Percentiles rank a stretch among this genome's conserved stretches.
Conservation (phyloP, 2,329 filamentous ascomycete genomes). For the Podosphaera leucotricha region DNA sequence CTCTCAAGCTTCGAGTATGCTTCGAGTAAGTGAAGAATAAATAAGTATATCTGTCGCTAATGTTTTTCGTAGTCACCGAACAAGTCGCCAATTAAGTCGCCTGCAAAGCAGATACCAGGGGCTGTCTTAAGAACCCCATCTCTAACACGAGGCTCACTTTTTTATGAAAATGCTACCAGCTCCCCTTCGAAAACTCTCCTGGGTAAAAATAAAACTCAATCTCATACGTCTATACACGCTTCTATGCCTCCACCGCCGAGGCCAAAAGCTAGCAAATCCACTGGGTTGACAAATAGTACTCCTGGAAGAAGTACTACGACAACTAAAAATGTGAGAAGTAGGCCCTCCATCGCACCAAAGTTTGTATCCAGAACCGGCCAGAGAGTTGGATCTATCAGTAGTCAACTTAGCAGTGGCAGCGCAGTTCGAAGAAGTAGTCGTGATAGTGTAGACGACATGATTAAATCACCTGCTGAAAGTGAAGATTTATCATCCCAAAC, state of each 20-base stretch:
- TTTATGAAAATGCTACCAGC: neutral
- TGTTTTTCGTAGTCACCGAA: slow-evolving; percentile 36
- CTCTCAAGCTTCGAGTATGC: slow-evolving; percentile 29
- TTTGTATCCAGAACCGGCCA: slow-evolving; percentile 12
- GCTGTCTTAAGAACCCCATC: slow-evolving; percentile 19
- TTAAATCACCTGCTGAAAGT: slow-evolving; percentile 25
- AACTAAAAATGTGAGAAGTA: slow-evolving; percentile 5
- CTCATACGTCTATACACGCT: slow-evolving; percentile 41
- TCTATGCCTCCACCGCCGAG: slow-evolving; percentile 42
- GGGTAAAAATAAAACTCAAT: slow-evolving; percentile 22
- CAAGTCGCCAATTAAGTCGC: slow-evolving; percentile 63
- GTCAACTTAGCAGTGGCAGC: slow-evolving; percentile 13
- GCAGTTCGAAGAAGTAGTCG: slow-evolving; percentile 12
- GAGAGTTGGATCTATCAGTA: slow-evolving; percentile 13
- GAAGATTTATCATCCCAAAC: slow-evolving; percentile 19
- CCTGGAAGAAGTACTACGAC: slow-evolving; percentile 14
- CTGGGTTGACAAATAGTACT: slow-evolving; percentile 18
- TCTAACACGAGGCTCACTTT: slow-evolving; percentile 7
- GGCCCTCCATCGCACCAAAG: slow-evolving; percentile 12
- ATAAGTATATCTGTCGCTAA: slow-evolving; percentile 7
- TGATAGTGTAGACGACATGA: slow-evolving; percentile 10
- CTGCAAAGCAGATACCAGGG: slow-evolving; percentile 46
- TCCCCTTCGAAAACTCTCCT: slow-evolving; percentile 25
- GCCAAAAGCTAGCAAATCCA: slow-evolving; percentile 16
- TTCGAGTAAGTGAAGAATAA: slow-evolving; percentile 23